Conservation (phyloP, 177 flowering plant genomes). For the Telopea speciosissima region DNA sequence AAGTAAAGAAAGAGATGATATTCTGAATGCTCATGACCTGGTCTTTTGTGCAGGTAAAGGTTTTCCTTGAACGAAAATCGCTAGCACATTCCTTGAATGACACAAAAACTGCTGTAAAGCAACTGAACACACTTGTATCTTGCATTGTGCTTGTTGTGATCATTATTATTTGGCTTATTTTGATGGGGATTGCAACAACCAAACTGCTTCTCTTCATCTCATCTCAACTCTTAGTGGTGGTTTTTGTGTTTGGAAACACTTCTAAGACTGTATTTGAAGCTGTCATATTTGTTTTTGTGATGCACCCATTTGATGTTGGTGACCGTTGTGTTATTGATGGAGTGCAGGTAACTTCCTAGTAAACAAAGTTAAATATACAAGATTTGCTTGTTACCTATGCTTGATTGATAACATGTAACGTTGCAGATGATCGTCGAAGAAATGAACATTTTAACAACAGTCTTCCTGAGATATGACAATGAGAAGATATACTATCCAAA, state of each 20-base stretch:
- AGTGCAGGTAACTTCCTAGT: constrained; percentile 51
- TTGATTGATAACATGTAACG: constrained; percentile 4
- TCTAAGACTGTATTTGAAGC: constrained; percentile 81
- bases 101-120: constrained; percentile 83
- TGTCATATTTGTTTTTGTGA: constrained; percentile 84
- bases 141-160: constrained; percentile 37
- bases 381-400: background rate
- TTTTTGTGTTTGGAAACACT: constrained; percentile 75
- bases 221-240: constrained; percentile 64
- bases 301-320: constrained; percentile 48
- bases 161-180: constrained; percentile 50
- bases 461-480: constrained; percentile 77
- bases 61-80: constrained; percentile 62
- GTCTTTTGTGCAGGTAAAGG: constrained; percentile 57
- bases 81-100: constrained; percentile 71
- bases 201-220: constrained; percentile 63
- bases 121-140: constrained; percentile 53
- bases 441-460: constrained; percentile 81
- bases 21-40: background rate
- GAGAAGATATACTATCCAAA: constrained; percentile 87
- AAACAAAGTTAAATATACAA: background rate
- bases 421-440: constrained; percentile 87
- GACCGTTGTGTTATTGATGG: constrained; percentile 97
- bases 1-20: too few relatives aligned
- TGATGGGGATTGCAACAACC: constrained; percentile 62